Percentiles rank a stretch among this genome's conserved stretches.
phyloP scores from a whole-genome alignment of 148 eudicot genomes.

The Chenopodium berlandieri region DNA sequence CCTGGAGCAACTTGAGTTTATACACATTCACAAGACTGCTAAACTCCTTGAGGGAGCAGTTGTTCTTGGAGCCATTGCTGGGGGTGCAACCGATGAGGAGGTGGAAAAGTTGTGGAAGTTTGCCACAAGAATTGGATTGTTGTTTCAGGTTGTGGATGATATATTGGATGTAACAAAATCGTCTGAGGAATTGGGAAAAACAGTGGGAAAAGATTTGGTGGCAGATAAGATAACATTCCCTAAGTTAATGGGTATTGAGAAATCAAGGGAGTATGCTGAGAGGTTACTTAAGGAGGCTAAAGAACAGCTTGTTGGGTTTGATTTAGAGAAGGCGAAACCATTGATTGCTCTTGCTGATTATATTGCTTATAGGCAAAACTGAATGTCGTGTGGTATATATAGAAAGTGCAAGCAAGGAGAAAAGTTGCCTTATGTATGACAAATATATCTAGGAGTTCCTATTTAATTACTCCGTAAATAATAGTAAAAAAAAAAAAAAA shows the following conservation, averaged over 20 bases:
- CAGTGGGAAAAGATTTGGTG: slow-evolving; percentile 68
- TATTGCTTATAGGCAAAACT: slow-evolving; percentile 58
- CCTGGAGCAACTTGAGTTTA: slow-evolving; percentile 51
- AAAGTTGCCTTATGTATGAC: too few species aligned
- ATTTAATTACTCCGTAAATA: too few species aligned
- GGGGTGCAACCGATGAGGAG: slow-evolving; percentile 55
- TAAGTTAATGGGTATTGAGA: slow-evolving; percentile 61
- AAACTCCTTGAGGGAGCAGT: slow-evolving; percentile 57
- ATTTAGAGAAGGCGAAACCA: slow-evolving; percentile 51
- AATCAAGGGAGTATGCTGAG: slow-evolving; percentile 57
- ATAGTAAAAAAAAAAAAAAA: too few species aligned
- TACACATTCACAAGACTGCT: slow-evolving; percentile 67
- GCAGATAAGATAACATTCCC: slow-evolving; percentile 70
- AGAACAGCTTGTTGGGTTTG: slow-evolving; percentile 51
- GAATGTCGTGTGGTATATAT: not conserved
- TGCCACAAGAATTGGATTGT: slow-evolving; percentile 58
- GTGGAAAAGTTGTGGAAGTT: slow-evolving; percentile 54
- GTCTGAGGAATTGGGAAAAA: slow-evolving; percentile 62
- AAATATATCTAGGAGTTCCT: too few species aligned
- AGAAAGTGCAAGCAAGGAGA: too few species aligned
- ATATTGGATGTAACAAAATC: slow-evolving; percentile 70
- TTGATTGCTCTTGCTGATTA: slow-evolving; percentile 67
- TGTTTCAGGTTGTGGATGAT: slow-evolving; percentile 80
- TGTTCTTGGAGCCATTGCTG: slow-evolving; percentile 58
- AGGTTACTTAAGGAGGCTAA: slow-evolving; percentile 49